Evolutionary conservation across 2,329 filamentous ascomycete genomes (phyloP).

Genomic region (Colletotrichum australisinense): DNA sequence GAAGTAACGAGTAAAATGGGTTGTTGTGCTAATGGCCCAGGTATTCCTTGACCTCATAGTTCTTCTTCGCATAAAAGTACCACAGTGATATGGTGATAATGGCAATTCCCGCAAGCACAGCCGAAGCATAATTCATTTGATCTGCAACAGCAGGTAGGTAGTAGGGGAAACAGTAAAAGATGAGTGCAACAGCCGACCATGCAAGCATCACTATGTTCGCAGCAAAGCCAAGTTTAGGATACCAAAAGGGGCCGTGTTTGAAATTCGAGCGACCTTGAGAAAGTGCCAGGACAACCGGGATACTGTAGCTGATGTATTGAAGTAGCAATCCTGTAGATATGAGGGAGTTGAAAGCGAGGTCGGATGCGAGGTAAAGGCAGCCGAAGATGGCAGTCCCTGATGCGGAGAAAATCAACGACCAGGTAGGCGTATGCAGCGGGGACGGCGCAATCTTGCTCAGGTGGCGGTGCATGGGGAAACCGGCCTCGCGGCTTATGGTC

Average conservation of each 20-base stretch:
- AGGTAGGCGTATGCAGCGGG: background rate
- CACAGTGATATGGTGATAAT: background rate
- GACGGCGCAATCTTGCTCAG: background rate
- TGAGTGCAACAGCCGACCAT: background rate
- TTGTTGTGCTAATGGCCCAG: background rate
- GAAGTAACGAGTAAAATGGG: background rate
- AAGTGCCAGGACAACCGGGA: background rate
- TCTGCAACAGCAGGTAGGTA: background rate
- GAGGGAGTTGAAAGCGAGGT: background rate
- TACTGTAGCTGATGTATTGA: background rate
- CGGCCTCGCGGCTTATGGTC: background rate
- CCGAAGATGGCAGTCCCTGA: background rate
- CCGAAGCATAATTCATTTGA: background rate
- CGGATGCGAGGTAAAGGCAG: background rate
- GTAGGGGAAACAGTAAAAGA: background rate
- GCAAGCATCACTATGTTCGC: background rate
- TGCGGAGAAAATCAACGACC: background rate
- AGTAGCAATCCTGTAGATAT: background rate
- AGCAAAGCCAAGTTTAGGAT: background rate
- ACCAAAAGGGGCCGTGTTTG: background rate
- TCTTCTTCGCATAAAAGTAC: background rate
- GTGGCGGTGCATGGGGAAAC: background rate
- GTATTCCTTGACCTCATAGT: background rate
- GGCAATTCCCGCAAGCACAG: background rate
- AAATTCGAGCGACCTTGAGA: background rate